Base-by-base conservation (phyloP, 2,329 filamentous ascomycete species). In the Lecanicillium sp. region DNA sequence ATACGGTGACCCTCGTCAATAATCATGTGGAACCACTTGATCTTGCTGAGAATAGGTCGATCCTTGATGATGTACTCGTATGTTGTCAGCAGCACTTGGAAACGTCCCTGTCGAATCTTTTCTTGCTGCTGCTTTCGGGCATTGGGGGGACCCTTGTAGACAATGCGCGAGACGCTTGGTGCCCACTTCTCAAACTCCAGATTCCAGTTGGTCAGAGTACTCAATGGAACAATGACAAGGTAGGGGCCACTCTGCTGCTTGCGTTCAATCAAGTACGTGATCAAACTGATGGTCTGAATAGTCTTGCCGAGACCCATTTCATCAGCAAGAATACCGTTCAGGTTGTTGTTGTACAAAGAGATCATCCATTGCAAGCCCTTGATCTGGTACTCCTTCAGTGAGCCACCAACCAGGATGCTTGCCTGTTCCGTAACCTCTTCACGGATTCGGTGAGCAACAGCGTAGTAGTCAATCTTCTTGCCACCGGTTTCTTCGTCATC, bases 1-100 rank as follows among this genome's bases (percentile, higher is more conserved):
- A 98, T 98, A 60, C 92, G 88, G 63, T 98, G 92, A 66, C 92
- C 92, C 71, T 98, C 92, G 54, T 98, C 92, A 49, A 98, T 92
- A 53, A 98, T 97, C 92, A 98, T 97, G 67, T 98, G 92, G 53
- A 96, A 84, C 92, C 92, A 98, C 66, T 97, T 97, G 66, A 98
- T 90, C 72, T 97, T 97, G 71, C 87, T 94, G 11, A 98, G 69
- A 49, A 98, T 74, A 0, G 90, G 90, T 27, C 92, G 81, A 56
- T 98, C 92, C 68, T 97, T 98, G 76, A 98, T 98, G 65, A 98
- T 94, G 66, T 97, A 98, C 61, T 98, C 92, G 66, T 98, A 98
- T 0, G 92, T 98, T 2, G 92, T 98, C 42, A 98, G 74, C 10
- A 98, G 69, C 35, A 98, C 92, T 61, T 98, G 92, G 74, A 98